These are phyloP conservation scores for Candida schatavii DNA, from an alignment of 805 yeast species.

Conservation along the genomic window DNA sequence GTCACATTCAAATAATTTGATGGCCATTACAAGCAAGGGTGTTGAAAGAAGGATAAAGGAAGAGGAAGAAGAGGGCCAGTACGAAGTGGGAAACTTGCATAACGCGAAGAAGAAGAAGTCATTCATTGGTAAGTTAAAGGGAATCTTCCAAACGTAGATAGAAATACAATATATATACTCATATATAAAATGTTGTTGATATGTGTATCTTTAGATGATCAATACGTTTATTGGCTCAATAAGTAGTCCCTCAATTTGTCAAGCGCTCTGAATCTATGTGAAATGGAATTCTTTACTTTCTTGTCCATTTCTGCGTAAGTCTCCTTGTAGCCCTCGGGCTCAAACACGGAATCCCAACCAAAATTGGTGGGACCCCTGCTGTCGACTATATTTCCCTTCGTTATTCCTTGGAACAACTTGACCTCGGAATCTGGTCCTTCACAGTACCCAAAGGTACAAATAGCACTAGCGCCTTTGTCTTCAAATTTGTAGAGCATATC, in stretches of 20 bases:
- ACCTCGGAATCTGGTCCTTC: conserved; percentile 75
- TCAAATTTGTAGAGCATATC: conserved; percentile 78
- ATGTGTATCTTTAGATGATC: neutral
- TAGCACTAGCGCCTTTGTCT: conserved; percentile 81
- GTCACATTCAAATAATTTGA: conserved; percentile 25
- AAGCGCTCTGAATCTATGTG: conserved; percentile 87
- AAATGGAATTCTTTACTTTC: conserved; percentile 68
- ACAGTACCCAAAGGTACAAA: conserved; percentile 90
- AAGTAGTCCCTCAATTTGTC: conserved; percentile 63
- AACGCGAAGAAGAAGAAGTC: conserved; percentile 26
- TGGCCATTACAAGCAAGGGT: conserved; percentile 35
- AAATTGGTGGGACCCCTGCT: conserved; percentile 77
- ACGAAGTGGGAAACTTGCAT: conserved; percentile 1
- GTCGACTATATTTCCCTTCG: conserved; percentile 75
- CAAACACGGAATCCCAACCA: conserved; percentile 94
- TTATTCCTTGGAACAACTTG: conserved; percentile 79
- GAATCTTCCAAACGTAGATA: conserved; percentile 29
- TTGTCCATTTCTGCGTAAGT: conserved; percentile 87
- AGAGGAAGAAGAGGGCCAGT: conserved; percentile 11
- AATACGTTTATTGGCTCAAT: neutral
- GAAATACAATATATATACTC: neutral
- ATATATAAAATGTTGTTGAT: neutral
- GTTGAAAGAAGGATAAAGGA: conserved; percentile 15
- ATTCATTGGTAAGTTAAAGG: conserved; percentile 46
- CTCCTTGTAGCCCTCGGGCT: conserved; percentile 70